Conservation (phyloP, 1,139 yeast species). For the Geotrichum bryndzae region DNA sequence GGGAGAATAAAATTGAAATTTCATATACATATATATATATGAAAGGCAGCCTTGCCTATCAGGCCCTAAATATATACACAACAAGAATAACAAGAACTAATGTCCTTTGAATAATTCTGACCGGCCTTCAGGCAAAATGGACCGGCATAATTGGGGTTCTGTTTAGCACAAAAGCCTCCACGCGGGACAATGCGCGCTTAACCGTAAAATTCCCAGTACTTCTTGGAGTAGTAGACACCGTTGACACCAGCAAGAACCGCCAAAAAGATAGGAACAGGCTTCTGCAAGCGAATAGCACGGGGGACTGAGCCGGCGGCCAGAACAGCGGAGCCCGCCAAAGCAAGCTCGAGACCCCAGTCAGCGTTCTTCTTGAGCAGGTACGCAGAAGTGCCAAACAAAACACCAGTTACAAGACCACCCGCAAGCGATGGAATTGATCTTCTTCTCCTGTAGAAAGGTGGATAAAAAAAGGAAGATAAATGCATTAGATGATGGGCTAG, state of each 20-base stretch:
- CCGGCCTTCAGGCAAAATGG: no score
- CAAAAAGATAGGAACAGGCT: conserved; percentile 71
- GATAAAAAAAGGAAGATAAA: background rate
- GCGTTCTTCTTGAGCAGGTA: conserved; percentile 66
- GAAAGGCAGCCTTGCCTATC: no score
- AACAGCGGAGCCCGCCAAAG: conserved; percentile 63
- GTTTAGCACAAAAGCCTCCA: no score
- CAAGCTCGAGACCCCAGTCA: conserved; percentile 76
- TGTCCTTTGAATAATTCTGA: no score
- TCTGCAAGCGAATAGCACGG: conserved; percentile 57
- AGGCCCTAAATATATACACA: no score
- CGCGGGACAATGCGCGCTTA: background rate
- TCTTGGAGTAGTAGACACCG: conserved; percentile 62
- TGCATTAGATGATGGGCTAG: background rate
- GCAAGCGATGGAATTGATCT: conserved; percentile 73
- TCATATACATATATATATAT: no score
- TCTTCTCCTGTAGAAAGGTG: conserved; percentile 42
- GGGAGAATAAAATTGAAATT: no score
- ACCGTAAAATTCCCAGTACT: conserved; percentile 61
- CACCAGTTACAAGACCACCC: conserved; percentile 69
- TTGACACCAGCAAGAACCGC: conserved; percentile 60
- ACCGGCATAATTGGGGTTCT: no score
- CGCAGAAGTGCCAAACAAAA: conserved; percentile 70
- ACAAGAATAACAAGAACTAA: no score
- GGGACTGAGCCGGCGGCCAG: conserved; percentile 64